Evolutionary conservation across 306 rosid species (phyloP).

Genomic region (Quercus aquifolioides): DNA sequence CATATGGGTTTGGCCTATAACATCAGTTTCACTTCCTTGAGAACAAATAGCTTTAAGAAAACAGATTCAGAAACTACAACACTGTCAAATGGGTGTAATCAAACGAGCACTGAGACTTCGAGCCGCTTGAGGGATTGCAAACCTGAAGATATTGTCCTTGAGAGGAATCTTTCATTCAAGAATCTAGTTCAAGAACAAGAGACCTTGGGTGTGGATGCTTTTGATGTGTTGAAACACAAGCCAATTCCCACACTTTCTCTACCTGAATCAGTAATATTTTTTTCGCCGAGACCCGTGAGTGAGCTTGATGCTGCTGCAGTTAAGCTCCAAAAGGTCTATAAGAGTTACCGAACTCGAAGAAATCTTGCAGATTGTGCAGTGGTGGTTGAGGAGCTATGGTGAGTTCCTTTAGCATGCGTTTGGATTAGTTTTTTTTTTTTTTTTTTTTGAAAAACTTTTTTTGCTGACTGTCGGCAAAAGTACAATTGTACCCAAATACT

Average conservation of each 20-base stretch:
- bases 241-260: constrained; percentile 52
- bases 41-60: constrained; percentile 58
- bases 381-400: constrained; percentile 88
- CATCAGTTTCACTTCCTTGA: constrained; percentile 37
- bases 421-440: background rate
- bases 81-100: constrained; percentile 30
- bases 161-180: constrained; percentile 44
- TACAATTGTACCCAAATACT: too few relatives aligned
- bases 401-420: constrained; percentile 11
- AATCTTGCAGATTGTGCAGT: constrained; percentile 97
- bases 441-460: too few relatives aligned
- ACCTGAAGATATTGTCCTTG: constrained; percentile 48
- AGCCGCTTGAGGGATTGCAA: constrained; percentile 43
- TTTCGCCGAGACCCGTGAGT: constrained; percentile 52
- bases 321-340: constrained; percentile 75
- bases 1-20: constrained; percentile 23
- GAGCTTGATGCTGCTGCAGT: constrained; percentile 89
- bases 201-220: constrained; percentile 16
- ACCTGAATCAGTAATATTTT: constrained; percentile 45
- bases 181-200: constrained; percentile 27
- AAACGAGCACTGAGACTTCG: constrained; percentile 3
- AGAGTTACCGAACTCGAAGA: constrained; percentile 85
- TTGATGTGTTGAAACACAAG: constrained; percentile 29
- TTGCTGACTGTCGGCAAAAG: too few relatives aligned
- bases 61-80: constrained; percentile 39